Percentiles rank a stretch among this genome's conserved stretches.
Evolutionary conservation across 306 rosid genomes (phyloP).

Genomic region (Quercus suber): DNA sequence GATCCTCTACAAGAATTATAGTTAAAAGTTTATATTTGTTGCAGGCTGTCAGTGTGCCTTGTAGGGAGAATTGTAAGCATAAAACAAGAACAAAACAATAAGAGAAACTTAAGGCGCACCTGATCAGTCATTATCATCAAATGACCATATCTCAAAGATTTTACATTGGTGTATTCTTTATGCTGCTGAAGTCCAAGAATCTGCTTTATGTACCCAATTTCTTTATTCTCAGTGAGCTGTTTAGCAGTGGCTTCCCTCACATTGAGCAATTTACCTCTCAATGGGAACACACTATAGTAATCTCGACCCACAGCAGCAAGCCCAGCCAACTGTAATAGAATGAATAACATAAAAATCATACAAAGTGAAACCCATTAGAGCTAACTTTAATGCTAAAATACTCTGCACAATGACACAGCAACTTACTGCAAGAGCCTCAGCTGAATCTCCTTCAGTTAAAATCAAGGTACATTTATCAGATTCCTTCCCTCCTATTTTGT

Average conservation of each 20-base stretch:
- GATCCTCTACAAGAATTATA: no score
- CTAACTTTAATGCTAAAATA: no score
- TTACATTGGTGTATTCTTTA: conserved; percentile 23
- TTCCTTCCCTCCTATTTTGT: conserved; percentile 38
- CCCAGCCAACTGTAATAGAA: conserved; percentile 60
- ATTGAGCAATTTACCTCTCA: conserved; percentile 90
- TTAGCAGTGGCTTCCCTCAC: no score
- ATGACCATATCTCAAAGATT: conserved; percentile 90
- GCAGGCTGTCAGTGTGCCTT: not conserved
- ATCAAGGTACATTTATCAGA: no score
- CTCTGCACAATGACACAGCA: no score
- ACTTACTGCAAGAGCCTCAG: no score
- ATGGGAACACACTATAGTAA: conserved; percentile 84
- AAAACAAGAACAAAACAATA: not conserved
- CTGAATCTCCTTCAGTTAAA: no score
- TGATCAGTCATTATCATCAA: conserved; percentile 99
- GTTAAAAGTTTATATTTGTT: not conserved
- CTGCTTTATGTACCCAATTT: no score
- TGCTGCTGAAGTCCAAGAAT: no score
- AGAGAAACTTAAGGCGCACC: conserved; percentile 31
- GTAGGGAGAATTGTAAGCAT: not conserved
- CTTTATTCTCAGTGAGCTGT: no score
- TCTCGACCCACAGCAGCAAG: conserved; percentile 92
- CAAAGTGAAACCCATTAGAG: not conserved
- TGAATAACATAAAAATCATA: no score